phyloP scores from a whole-genome alignment of 1,284 basidiomycete genomes.

The Tilletiopsis washingtonensis region DNA sequence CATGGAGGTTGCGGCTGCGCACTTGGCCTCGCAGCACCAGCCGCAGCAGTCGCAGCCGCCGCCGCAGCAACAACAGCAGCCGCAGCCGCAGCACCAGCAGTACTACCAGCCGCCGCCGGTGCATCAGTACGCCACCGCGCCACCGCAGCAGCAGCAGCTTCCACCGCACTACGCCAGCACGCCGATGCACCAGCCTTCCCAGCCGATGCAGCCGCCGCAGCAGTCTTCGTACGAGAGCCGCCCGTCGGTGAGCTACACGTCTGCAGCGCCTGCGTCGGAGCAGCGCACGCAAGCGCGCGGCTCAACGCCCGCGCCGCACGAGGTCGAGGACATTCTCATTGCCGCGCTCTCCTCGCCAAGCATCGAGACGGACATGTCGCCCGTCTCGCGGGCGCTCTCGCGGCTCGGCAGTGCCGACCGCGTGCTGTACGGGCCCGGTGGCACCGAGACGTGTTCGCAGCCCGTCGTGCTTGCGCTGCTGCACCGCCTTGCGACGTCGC shows the following conservation, averaged over 20 bases:
- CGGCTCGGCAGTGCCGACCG: background rate
- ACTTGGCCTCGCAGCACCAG: background rate
- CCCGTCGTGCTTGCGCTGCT: constrained; percentile 6
- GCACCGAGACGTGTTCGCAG: background rate
- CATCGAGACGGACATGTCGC: constrained; percentile 1
- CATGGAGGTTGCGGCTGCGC: background rate
- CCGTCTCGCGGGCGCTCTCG: background rate
- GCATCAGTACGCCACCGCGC: background rate
- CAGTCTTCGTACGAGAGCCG: no score
- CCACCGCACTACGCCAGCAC: background rate
- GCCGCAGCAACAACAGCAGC: background rate
- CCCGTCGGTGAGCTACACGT: no score
- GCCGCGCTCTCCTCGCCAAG: constrained; percentile 1
- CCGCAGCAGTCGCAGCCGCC: background rate
- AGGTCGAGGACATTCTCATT: constrained; percentile 5
- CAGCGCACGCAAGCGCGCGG: no score
- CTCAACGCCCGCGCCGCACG: background rate
- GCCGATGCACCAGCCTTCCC: background rate
- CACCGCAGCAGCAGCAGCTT: background rate
- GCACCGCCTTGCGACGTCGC: constrained; percentile 2
- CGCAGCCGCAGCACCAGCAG: background rate
- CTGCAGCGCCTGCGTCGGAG: no score
- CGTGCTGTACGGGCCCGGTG: background rate
- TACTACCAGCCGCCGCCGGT: no score
- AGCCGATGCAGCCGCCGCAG: background rate